Base-by-base conservation (phyloP, 2,329 filamentous ascomycete genomes). In the Stagonosporopsis chrysanthemi region DNA sequence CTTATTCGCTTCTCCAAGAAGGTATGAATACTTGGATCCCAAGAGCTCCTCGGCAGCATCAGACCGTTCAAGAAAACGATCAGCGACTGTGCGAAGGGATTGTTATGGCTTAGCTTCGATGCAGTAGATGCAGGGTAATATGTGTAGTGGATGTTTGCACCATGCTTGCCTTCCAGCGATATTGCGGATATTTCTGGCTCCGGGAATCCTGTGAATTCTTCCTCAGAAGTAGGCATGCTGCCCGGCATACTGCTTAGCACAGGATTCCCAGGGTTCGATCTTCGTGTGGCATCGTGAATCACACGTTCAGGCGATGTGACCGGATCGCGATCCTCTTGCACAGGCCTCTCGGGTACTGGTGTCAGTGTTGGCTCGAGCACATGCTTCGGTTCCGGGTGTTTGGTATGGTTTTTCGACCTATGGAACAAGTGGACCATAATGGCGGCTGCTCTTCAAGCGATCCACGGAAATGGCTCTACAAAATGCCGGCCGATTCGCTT, bases 21-120 rank as follows among this genome's bases (percentile, higher is more conserved):
- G 14, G 55, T 55, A 12, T 61, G 55, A 17, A 80, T 77, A 3
- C 72, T 60, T 1, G 68, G 62, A 5, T 71, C 64, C 78, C 78
- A 81, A 4, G 71, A 74, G 17, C 70, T 67, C 57, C 78, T 73
- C 1, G 79, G 75, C 0, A 77, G 65, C 56, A 79, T 73, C 5
- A 81, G 67, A 19, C 79, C 80, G 50, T 81, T 82, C 17, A 81
- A 60, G 52, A 79, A 82, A 35, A 82, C 74, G 22, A 81, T 65
- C 4, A 81, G 67, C 2, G 71, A 73, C 51, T 70, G 67, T 22
- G 70, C 64, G 56, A 77, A 75, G 3, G 72, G 72, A 33, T 75
- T 75, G 29, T 63, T 65, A 28, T 66, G 63, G 33, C 56, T 51
- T 11, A 65, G 49, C 28, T 53, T 63, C 14, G 68, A 64, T 40